Conservation (phyloP, 352 stramenopile genomes). For the Phytophthora crassamura region DNA sequence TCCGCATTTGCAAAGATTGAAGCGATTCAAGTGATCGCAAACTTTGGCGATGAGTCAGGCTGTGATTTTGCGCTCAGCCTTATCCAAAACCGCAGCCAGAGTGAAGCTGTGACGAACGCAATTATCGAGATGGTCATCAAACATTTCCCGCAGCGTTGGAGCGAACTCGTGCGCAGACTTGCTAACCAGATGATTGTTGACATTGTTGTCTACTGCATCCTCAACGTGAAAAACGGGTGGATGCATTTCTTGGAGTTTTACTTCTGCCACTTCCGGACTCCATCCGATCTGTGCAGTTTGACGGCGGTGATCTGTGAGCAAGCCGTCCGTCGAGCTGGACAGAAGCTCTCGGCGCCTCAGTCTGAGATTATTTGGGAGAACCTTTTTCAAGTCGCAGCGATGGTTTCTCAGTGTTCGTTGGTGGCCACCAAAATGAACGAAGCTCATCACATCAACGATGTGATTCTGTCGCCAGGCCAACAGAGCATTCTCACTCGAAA, state of each 20-base stretch:
- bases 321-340: constrained; percentile 35
- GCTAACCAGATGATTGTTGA: constrained; percentile 70
- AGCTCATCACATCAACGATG: constrained; percentile 24
- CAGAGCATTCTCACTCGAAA: constrained; percentile 50
- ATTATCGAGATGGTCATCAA: constrained; percentile 62
- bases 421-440: constrained; percentile 35
- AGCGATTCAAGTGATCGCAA: constrained; percentile 61
- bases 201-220: constrained; percentile 72
- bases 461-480: constrained; percentile 46
- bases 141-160: constrained; percentile 53
- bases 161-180: constrained; percentile 52
- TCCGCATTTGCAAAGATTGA: constrained; percentile 55
- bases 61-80: constrained; percentile 70
- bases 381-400: constrained; percentile 72
- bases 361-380: constrained; percentile 76
- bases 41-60: constrained; percentile 43
- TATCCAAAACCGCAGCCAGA: constrained; percentile 55
- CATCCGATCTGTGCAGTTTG: constrained; percentile 55
- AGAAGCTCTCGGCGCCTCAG: constrained; percentile 31
- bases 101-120: constrained; percentile 46
- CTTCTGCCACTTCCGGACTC: constrained; percentile 57
- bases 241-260: constrained; percentile 84
- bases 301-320: constrained; percentile 52
- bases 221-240: constrained; percentile 82
- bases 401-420: constrained; percentile 49